Conservation (phyloP, 2,329 filamentous ascomycete genomes). For the Paracamarosporium sp. region DNA sequence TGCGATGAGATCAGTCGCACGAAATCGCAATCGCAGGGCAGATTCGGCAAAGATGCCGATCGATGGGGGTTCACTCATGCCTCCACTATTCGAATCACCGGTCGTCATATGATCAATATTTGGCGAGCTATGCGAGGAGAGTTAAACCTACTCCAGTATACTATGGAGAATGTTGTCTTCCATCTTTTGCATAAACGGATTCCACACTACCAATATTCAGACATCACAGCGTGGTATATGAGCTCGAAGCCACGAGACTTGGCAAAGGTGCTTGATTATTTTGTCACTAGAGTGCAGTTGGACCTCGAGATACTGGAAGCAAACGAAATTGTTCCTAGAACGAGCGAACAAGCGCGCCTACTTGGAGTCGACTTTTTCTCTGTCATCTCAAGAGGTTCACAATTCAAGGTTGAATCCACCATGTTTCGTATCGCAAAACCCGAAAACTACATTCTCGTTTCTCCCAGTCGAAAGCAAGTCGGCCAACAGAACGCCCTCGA, state of each 20-base stretch:
- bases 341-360: slow-evolving; percentile 91
- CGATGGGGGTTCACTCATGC: slow-evolving; percentile 94
- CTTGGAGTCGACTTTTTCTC: slow-evolving; percentile 97
- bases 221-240: slow-evolving; percentile 82
- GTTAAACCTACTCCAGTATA: slow-evolving; percentile 90
- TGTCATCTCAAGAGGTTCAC: slow-evolving; percentile 91
- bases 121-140: slow-evolving; percentile 97
- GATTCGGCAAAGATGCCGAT: slow-evolving; percentile 85
- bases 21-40: slow-evolving; percentile 80
- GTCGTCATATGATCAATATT: slow-evolving; percentile 94
- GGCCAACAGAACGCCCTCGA: slow-evolving; percentile 93
- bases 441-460: slow-evolving; percentile 90
- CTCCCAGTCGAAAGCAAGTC: slow-evolving; percentile 89
- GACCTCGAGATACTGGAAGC: slow-evolving; percentile 90
- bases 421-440: slow-evolving; percentile 99
- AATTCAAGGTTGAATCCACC: slow-evolving; percentile 98
- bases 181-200: slow-evolving; percentile 87
- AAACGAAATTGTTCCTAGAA: slow-evolving; percentile 87
- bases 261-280: slow-evolving; percentile 78
- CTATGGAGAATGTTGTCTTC: slow-evolving; percentile 94
- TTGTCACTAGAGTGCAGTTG: slow-evolving; percentile 75
- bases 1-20: slow-evolving; percentile 91
- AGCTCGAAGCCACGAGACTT: slow-evolving; percentile 73
- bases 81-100: slow-evolving; percentile 90
- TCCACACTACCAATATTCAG: slow-evolving; percentile 82